Base-by-base conservation (phyloP, 176 grass and related monocot species). In the Cenchrus purpureus region DNA sequence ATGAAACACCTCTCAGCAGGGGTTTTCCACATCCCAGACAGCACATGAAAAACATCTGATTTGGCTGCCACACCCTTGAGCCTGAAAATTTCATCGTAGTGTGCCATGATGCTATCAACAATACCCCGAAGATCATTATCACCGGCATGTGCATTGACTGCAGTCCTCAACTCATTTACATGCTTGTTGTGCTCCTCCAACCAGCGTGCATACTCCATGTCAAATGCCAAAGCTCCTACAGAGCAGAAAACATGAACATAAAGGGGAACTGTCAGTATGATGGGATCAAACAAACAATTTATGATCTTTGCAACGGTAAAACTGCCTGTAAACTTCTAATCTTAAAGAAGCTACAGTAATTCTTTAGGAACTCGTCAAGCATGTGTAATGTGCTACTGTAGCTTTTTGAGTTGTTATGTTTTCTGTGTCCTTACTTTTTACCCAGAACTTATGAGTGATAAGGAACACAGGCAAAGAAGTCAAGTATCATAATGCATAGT, bases 1-100 rank as follows among this genome's bases (percentile, higher is more conserved):
- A 98, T 84, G 82, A 98, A 98, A 83, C 93, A 95, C 73, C 95
- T 92, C 84, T 98, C 95, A 7, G 95, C 93, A 73, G 95, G 95
- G n/a, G 95, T 92, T 74, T 98, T 95, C 95, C 95, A 98, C 95
- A 95, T 95, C 64, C 95, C 95, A 7, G 95, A 98, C 52, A 95
- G 71, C 73, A 98, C 87, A 82, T 97, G 95, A 50, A 95, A 98
- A 85, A 98, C 93, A 70, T 98, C 95, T 74, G 93, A 71, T 79
- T 95, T 98, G 16, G 93, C 91, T 29, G 93, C 93, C 53, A 95
- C 71, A 75, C 91, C 84, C 76, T 98, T 98, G 52, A 98, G 89
- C 80, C 88, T 93, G 83, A 98, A 98, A 78, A 98, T 84, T 58
- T 98, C 95, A 10, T 87, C 86, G 28, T 98, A 98, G 31, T 95